Evolutionary conservation across 257 asterid genomes (phyloP).

Genomic region (Handroanthus guayacan): DNA sequence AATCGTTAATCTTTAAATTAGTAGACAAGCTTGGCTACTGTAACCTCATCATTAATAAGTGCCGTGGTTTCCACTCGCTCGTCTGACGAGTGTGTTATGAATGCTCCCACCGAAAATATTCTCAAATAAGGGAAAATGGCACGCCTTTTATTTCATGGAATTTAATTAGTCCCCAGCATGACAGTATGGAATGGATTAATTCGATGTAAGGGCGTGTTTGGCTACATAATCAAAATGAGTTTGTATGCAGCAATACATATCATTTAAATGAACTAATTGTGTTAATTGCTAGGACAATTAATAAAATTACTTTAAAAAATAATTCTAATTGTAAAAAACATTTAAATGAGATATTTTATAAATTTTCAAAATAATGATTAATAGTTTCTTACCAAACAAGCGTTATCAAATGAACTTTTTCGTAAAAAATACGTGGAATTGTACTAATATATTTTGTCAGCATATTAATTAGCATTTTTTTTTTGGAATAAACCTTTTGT

Average conservation of each 20-base stretch:
- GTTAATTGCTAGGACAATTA: too few relatives aligned
- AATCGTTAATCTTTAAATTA: too few relatives aligned
- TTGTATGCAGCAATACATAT: too few relatives aligned
- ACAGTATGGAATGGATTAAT: too few relatives aligned
- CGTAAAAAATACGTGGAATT: neutral
- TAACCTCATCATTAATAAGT: neutral
- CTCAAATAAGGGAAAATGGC: conserved; percentile 18
- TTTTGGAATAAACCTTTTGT: neutral
- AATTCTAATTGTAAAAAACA: too few relatives aligned
- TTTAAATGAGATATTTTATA: too few relatives aligned
- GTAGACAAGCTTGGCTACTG: neutral
- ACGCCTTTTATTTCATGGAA: conserved; percentile 14
- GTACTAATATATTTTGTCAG: neutral
- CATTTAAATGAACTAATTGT: too few relatives aligned
- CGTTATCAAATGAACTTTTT: too few relatives aligned
- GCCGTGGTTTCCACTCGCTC: neutral
- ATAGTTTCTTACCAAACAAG: too few relatives aligned
- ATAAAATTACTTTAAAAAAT: too few relatives aligned
- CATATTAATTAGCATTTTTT: neutral
- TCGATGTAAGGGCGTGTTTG: neutral
- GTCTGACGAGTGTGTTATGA: neutral
- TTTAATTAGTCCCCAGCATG: neutral
- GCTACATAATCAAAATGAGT: neutral
- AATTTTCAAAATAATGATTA: too few relatives aligned
- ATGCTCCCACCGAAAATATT: neutral